These are phyloP conservation scores for Didymosphaeria variabile DNA, from an alignment of 2,329 filamentous ascomycete species.

Conservation along the genomic window DNA sequence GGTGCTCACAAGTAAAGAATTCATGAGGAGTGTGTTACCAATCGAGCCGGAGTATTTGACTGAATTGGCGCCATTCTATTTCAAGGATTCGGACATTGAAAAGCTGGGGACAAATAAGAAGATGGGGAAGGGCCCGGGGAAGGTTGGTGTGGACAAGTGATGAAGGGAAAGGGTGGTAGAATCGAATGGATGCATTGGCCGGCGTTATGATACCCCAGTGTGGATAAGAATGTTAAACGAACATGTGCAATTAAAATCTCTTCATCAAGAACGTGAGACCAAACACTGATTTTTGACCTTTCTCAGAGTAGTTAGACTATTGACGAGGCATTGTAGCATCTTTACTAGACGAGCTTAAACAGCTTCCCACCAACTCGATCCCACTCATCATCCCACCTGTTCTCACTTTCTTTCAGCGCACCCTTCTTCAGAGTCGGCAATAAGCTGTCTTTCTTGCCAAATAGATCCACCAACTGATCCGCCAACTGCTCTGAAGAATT, in stretches of 20 bases:
- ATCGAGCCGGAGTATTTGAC: conserved; percentile 85
- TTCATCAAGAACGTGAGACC: not conserved
- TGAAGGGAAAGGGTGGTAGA: not conserved
- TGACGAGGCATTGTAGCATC: not conserved
- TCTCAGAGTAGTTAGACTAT: not conserved
- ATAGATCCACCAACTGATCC: conserved; percentile 69
- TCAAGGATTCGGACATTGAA: conserved; percentile 91
- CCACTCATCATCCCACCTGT: conserved; percentile 95
- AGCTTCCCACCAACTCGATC: conserved; percentile 79
- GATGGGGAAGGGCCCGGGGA: conserved; percentile 68
- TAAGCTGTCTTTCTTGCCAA: conserved; percentile 63
- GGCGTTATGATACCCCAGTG: conserved; percentile 5
- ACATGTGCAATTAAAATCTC: not conserved
- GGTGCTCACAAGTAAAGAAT: conserved; percentile 87
- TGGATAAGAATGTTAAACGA: not conserved
- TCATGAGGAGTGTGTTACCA: conserved; percentile 87
- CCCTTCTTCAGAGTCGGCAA: conserved; percentile 72
- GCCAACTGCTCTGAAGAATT: conserved; percentile 73
- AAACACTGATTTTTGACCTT: not conserved
- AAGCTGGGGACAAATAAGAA: conserved; percentile 79
- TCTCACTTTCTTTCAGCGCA: conserved; percentile 74
- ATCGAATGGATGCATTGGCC: not conserved
- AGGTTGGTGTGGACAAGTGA: conserved; percentile 20
- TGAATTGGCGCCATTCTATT: conserved; percentile 92
- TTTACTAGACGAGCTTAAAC: conserved; percentile 52